Percentiles rank a stretch among this genome's conserved stretches.
Evolutionary conservation across 306 rosid species (phyloP).

Genomic region (Mimosa pudica): DNA sequence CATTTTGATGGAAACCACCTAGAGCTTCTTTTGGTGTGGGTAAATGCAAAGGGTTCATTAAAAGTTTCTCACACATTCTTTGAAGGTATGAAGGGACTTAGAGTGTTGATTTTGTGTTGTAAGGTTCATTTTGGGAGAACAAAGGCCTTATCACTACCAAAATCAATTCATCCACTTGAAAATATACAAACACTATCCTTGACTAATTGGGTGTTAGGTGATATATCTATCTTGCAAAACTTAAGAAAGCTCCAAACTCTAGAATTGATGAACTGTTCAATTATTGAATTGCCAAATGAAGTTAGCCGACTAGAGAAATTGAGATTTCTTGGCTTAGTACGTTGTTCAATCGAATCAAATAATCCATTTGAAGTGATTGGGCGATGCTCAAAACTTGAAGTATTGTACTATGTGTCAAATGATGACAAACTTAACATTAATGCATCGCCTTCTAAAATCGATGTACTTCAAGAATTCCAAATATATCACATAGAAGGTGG

Average conservation of each 20-base stretch:
- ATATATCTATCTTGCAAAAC: conserved; percentile 15
- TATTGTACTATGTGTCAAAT: background rate
- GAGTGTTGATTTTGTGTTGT: background rate
- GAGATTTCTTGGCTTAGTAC: conserved; percentile 23
- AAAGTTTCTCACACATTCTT: background rate
- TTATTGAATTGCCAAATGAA: conserved; percentile 32
- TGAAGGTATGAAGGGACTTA: background rate
- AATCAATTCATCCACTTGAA: background rate
- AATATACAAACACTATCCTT: background rate
- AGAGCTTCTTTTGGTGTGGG: background rate
- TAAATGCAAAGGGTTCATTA: background rate
- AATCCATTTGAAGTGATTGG: conserved; percentile 32
- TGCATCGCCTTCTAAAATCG: background rate
- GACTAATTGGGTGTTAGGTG: background rate
- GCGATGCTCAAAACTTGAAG: conserved; percentile 21
- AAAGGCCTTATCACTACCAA: background rate
- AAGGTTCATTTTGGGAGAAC: background rate
- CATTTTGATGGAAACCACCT: background rate
- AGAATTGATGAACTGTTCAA: background rate
- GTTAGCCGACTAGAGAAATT: conserved; percentile 1
- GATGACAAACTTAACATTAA: background rate
- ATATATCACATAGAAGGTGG: conserved; percentile 23
- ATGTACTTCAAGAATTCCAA: background rate
- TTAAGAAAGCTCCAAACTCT: conserved; percentile 20
- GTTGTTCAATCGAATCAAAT: conserved; percentile 11